phyloP scores from a whole-genome alignment of 2,329 filamentous ascomycete species.

The Claviceps pusilla region DNA sequence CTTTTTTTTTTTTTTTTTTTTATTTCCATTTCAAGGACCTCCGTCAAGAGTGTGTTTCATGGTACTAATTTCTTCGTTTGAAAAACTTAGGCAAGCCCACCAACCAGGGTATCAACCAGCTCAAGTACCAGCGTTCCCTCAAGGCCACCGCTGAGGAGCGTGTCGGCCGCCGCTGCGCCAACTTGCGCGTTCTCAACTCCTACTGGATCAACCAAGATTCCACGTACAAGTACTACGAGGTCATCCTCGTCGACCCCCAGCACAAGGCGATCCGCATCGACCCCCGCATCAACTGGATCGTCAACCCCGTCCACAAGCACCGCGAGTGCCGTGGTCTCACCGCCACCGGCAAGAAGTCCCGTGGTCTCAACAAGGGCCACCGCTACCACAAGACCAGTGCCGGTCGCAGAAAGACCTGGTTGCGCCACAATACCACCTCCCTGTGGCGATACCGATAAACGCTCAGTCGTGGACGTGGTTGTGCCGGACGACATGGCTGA shows the following conservation, averaged over 20 bases:
- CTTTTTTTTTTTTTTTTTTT: too few relatives aligned
- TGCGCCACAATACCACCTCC: conserved; percentile 97
- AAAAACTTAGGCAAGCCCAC: conserved; percentile 80
- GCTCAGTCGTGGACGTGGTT: conserved; percentile 6
- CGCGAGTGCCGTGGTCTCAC: conserved; percentile 95
- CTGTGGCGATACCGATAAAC: conserved; percentile 93
- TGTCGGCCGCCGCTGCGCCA: conserved; percentile 97
- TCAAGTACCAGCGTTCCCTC: conserved; percentile 99
- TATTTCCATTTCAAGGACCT: too few relatives aligned
- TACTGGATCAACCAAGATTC: conserved; percentile 99
- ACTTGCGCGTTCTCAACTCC: conserved; percentile 98
- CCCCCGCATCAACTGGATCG: conserved; percentile 99
- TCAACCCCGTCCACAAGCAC: conserved; percentile 99
- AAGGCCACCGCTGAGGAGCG: conserved; percentile 97
- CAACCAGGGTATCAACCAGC: conserved; percentile 99
- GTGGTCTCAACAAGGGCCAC: conserved; percentile 98
- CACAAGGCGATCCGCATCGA: conserved; percentile 99
- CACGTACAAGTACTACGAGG: conserved; percentile 99
- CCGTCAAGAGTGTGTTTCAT: too few relatives aligned
- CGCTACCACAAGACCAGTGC: conserved; percentile 96
- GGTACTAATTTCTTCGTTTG: not conserved
- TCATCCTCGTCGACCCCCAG: conserved; percentile 98
- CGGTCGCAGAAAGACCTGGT: conserved; percentile 99
- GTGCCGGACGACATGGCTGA: not conserved
- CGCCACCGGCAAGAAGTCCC: conserved; percentile 97